Evolutionary conservation across 1,139 yeast genomes (phyloP), one percentile per base, ranked within the genome.

Genomic region (Debaryomyces nepalensis): DNA sequence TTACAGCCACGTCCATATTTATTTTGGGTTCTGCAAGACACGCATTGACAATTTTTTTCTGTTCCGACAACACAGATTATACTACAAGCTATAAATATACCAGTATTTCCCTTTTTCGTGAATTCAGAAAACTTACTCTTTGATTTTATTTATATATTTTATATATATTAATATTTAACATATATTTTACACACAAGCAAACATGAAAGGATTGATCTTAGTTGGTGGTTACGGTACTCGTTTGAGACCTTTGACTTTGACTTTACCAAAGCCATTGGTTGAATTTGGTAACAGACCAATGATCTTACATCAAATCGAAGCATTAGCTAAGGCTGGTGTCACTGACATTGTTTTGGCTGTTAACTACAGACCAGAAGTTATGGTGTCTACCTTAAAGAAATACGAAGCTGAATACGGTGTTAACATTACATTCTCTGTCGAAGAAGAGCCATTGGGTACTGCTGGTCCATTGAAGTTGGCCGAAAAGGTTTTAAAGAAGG

Each of bases 221-320:
- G 99, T 93, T 61, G 99, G 99, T 66, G 99, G 99, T 70, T 93
- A 90, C 78, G 99, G 99, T 79, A 93, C 99, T 64, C 95, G 99
- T 77, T 87, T 93, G 77, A 91, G 99, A 82, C 99, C 99, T 51
- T 80, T 93, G 62, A 95, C 99, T 49, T 79, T 95, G 62, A 91
- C 99, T 45, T 81, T 87, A 54, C 99, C 99, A 69, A 95, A 95
- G 77, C 99, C 99, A 42, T 80, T 95, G 70, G 99, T 95, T 52
- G 99, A 95, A 74, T 93, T 93, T 62, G 99, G 90, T 67, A 93
- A 93, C 87, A 87, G 95, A 77, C 98, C 99, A 61, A 87, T 87
- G 95, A 87, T 87, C 59, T 77, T 89, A 61, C 99, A 95, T 70
- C 99, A 95, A 77, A 90, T 95, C 64, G 98, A 93, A 76, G 97